Conservation (phyloP, 2,329 filamentous ascomycete genomes). For the Ophiostoma pallidulum region DNA sequence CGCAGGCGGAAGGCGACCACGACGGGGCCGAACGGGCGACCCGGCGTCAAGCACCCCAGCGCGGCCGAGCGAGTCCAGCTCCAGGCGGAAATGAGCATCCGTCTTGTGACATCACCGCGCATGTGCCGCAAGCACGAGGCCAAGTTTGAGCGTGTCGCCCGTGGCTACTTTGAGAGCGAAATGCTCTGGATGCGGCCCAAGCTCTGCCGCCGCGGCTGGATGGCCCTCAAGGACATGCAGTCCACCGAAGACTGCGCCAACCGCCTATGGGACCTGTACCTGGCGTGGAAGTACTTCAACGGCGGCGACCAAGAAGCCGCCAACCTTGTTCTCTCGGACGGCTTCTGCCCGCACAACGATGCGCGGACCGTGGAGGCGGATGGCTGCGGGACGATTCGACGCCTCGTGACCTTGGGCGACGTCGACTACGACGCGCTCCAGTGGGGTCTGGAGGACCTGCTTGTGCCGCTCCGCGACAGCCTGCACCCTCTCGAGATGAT, state of each 20-base stretch:
- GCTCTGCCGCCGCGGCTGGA: neutral
- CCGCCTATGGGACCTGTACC: slow-evolving; percentile 11
- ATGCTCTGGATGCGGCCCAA: slow-evolving; percentile 10
- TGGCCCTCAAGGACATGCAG: neutral
- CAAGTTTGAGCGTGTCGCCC: slow-evolving; percentile 1
- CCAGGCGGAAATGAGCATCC: too few species aligned
- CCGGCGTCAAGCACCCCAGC: too few species aligned
- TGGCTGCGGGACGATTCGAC: neutral
- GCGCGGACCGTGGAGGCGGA: neutral
- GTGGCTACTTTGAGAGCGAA: slow-evolving; percentile 13
- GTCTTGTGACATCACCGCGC: slow-evolving; percentile 1
- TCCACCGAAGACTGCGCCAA: slow-evolving; percentile 2
- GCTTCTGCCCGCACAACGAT: neutral
- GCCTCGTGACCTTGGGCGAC: neutral
- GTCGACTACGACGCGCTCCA: slow-evolving; percentile 8
- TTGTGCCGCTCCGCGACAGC: slow-evolving; percentile 7
- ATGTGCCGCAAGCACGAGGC: slow-evolving; percentile 11
- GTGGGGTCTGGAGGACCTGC: slow-evolving; percentile 8
- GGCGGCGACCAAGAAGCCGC: slow-evolving; percentile 3
- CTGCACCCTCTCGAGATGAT: slow-evolving; percentile 15
- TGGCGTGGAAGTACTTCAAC: slow-evolving; percentile 11
- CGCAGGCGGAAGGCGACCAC: neutral
- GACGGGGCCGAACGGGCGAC: neutral
- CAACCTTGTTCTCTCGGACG: neutral
- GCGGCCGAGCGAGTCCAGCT: too few species aligned